A percentile compares a stretch with the other conserved stretches of the same genome.
Conservation (phyloP, 139 green algal genomes). For the Coccomyxa sp. region DNA sequence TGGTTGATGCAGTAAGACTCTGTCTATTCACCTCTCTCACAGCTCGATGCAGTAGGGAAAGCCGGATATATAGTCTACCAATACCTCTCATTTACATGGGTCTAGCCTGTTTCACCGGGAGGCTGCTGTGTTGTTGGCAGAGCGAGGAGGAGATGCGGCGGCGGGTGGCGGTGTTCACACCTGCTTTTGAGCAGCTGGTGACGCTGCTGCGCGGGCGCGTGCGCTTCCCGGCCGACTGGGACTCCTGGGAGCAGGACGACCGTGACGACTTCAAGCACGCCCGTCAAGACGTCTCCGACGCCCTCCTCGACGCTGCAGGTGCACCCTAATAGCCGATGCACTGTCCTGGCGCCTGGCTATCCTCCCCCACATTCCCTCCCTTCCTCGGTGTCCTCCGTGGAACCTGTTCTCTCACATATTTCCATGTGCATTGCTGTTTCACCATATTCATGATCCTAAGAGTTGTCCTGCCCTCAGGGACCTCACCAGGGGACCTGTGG, state of each 20-base stretch:
- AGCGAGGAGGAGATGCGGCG: constrained; percentile 5
- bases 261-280: constrained; percentile 62
- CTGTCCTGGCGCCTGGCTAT: background rate
- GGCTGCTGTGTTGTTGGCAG: background rate
- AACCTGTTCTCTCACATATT: background rate
- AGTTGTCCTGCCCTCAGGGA: too few species aligned
- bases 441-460: background rate
- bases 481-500: too few species aligned
- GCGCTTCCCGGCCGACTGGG: constrained; percentile 38
- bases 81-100: too few species aligned
- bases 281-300: constrained; percentile 59
- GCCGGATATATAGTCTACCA: too few species aligned
- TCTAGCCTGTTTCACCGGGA: too few species aligned
- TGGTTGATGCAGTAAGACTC: too few species aligned
- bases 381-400: background rate
- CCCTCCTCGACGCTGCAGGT: constrained; percentile 58
- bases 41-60: too few species aligned
- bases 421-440: background rate
- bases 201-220: constrained; percentile 50
- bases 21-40: too few species aligned
- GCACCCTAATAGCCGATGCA: background rate
- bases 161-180: constrained; percentile 52
- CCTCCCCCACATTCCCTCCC: background rate
- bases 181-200: constrained; percentile 71
- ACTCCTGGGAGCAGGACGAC: constrained; percentile 56